phyloP scores from a whole-genome alignment of 2,329 filamentous ascomycete genomes.

The Byssochlamys sp. region DNA sequence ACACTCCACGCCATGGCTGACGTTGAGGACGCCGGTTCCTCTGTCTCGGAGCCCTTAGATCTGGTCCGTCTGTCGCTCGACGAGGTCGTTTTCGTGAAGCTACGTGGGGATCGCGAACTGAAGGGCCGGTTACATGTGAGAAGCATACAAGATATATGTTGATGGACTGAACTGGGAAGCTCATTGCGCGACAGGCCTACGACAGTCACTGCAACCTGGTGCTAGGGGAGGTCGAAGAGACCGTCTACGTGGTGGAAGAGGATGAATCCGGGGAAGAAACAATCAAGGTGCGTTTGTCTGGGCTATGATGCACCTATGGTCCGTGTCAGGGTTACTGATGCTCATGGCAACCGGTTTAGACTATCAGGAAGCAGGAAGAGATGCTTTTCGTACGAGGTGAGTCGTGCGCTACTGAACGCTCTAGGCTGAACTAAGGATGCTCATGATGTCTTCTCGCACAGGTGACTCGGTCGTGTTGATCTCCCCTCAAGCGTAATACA shows the following conservation, averaged over 20 bases:
- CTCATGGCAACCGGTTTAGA: constrained; percentile 42
- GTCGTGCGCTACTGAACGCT: constrained; percentile 16
- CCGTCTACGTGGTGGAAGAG: constrained; percentile 85
- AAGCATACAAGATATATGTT: constrained; percentile 8
- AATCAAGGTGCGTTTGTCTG: constrained; percentile 52
- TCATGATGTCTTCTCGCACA: constrained; percentile 31
- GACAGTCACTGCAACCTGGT: constrained; percentile 98
- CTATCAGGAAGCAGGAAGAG: constrained; percentile 90
- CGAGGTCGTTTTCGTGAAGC: constrained; percentile 93
- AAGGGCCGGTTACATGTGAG: constrained; percentile 88
- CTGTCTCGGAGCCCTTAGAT: constrained; percentile 85
- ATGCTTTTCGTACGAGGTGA: constrained; percentile 96
- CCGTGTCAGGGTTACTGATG: not conserved
- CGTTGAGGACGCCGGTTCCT: constrained; percentile 59
- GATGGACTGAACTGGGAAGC: constrained; percentile 2
- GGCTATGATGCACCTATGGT: not conserved
- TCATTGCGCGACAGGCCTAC: constrained; percentile 59
- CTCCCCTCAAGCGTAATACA: constrained; percentile 48
- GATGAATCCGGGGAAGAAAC: constrained; percentile 67
- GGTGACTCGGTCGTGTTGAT: constrained; percentile 66
- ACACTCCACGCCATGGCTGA: constrained; percentile 60
- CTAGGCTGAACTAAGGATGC: not conserved
- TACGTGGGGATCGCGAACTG: constrained; percentile 87
- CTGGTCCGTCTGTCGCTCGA: constrained; percentile 89
- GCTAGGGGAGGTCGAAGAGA: constrained; percentile 92